Evolutionary conservation across 306 rosid species (phyloP).

Genomic region (Boehmeria nivea): DNA sequence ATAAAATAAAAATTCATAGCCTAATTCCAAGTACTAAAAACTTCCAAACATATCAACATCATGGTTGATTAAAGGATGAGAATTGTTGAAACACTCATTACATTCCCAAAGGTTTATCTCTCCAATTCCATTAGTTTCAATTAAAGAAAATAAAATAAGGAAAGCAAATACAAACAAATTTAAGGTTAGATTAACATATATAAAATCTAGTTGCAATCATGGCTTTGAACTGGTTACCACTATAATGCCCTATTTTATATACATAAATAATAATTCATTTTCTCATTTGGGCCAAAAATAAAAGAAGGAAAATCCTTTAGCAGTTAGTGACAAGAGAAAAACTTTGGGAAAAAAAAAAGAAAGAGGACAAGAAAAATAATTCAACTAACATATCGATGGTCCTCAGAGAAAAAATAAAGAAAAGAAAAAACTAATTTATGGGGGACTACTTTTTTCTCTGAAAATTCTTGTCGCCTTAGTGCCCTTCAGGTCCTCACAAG

Average conservation of each 20-base stretch:
- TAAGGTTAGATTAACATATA: background rate
- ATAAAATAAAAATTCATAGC: too few relatives aligned
- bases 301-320: background rate
- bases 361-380: too few relatives aligned
- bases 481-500: slow-evolving; percentile 3
- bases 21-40: slow-evolving; percentile 10
- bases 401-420: too few relatives aligned
- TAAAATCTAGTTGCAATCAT: slow-evolving; percentile 2
- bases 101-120: background rate
- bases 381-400: slow-evolving; percentile 3
- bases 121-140: background rate
- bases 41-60: slow-evolving; percentile 15
- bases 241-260: background rate
- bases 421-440: too few relatives aligned
- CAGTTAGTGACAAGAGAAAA: background rate
- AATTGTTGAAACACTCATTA: slow-evolving; percentile 5
- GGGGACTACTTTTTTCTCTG: background rate
- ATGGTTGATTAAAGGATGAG: background rate
- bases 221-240: slow-evolving; percentile 13
- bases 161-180: slow-evolving; percentile 3
- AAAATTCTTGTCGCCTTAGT: slow-evolving; percentile 11
- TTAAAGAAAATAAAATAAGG: background rate
- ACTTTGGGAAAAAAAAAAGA: too few relatives aligned
- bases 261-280: background rate
- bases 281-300: background rate